Conservation (phyloP, 495 filamentous ascomycete species). For the Neurospora sp. region DNA sequence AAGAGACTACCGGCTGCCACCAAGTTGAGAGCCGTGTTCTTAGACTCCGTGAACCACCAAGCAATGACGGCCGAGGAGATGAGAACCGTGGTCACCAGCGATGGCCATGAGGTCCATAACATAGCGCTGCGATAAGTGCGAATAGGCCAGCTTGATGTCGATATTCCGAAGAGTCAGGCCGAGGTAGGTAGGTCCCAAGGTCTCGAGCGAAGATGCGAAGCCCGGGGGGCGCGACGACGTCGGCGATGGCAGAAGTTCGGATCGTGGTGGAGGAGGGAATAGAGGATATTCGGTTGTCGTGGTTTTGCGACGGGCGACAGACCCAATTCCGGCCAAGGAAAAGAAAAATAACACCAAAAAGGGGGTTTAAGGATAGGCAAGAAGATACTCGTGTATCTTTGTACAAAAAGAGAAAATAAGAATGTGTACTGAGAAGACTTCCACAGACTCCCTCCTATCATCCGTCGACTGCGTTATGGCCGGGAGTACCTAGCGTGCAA, state of each 20-base stretch:
- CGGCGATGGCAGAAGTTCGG: background rate
- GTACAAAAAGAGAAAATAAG: background rate
- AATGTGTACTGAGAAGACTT: background rate
- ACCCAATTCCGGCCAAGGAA: background rate
- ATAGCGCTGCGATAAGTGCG: conserved; percentile 30
- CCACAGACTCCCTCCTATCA: background rate
- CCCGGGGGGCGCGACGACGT: background rate
- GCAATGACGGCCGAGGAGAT: conserved; percentile 38
- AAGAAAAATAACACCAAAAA: background rate
- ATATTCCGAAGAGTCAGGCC: background rate
- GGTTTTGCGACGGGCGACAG: background rate
- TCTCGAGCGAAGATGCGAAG: background rate
- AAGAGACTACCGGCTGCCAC: conserved; percentile 36
- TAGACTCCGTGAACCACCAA: conserved; percentile 41
- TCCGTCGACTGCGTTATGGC: background rate
- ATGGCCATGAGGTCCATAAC: conserved; percentile 42
- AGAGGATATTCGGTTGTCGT: background rate
- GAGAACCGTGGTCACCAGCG: conserved; percentile 39
- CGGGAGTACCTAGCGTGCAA: background rate
- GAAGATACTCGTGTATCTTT: background rate
- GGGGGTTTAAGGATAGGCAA: background rate
- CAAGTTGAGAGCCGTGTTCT: conserved; percentile 34
- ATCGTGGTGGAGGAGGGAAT: background rate
- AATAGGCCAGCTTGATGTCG: background rate
- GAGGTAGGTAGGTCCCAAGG: background rate